Percentiles rank a stretch among this genome's conserved stretches.
Evolutionary conservation across 2,329 filamentous ascomycete species (phyloP).

Genomic region (Graphilbum ipis-grandicollis): DNA sequence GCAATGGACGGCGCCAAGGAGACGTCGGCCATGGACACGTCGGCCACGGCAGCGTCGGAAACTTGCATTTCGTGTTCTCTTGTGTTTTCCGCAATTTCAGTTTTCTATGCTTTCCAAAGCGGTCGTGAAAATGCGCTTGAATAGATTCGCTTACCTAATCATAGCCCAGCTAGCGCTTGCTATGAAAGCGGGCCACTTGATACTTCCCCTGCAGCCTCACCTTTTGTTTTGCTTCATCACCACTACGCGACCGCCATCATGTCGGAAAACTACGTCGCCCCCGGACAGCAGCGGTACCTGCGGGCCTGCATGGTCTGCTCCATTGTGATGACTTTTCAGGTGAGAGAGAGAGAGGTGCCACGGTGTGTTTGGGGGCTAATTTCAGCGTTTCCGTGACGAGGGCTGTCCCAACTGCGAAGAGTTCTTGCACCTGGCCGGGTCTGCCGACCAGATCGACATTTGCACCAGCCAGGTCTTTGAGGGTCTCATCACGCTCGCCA

Average conservation of each 20-base stretch:
- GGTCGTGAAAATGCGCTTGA: too few species aligned
- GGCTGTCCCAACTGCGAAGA: conserved; percentile 96
- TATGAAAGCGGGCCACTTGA: too few species aligned
- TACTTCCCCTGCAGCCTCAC: too few species aligned
- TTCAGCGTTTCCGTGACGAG: conserved; percentile 63
- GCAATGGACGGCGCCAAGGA: conserved; percentile 4
- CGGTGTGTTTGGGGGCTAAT: not conserved
- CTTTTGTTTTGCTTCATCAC: too few species aligned
- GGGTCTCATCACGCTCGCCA: conserved; percentile 68
- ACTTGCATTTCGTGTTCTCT: too few species aligned
- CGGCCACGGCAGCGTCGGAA: not conserved
- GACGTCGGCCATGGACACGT: conserved; percentile 13
- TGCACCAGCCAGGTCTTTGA: conserved; percentile 96
- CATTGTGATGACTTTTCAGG: conserved; percentile 68
- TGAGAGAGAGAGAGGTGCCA: conserved; percentile 20
- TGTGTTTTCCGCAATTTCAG: too few species aligned
- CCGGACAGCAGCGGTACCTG: conserved; percentile 65
- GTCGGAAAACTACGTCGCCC: conserved; percentile 48
- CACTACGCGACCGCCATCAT: too few species aligned
- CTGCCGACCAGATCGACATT: conserved; percentile 66
- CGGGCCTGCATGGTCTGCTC: conserved; percentile 99
- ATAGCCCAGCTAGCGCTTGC: too few species aligned
- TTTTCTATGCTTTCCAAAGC: too few species aligned
- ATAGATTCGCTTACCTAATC: too few species aligned
- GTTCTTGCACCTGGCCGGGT: conserved; percentile 68